Evolutionary conservation across 441 rosid genomes (phyloP).

Genomic region (Euphorbia celastroides): DNA sequence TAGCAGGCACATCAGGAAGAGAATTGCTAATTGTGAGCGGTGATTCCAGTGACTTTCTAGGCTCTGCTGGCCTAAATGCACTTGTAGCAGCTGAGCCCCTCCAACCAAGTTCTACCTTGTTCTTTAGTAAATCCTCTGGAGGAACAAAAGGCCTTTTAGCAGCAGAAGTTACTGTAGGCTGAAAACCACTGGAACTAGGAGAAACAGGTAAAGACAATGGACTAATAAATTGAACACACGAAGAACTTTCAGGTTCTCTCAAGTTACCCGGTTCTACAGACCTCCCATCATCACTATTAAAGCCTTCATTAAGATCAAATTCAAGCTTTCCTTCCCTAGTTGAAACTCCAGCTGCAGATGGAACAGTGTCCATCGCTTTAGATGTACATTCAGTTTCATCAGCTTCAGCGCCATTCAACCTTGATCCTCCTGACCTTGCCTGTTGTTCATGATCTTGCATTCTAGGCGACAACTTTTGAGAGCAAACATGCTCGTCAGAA

Average conservation of each 20-base stretch:
- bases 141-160: slow-evolving; percentile 89
- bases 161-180: slow-evolving; percentile 84
- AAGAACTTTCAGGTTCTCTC: slow-evolving; percentile 27
- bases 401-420: slow-evolving; percentile 28
- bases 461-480: slow-evolving; percentile 21
- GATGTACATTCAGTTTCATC: slow-evolving; percentile 48
- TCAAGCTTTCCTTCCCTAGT: slow-evolving; percentile 55
- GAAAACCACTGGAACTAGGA: slow-evolving; percentile 40
- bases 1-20: slow-evolving; percentile 36
- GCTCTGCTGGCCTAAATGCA: slow-evolving; percentile 96
- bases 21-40: slow-evolving; percentile 23
- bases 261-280: slow-evolving; percentile 36
- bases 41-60: slow-evolving; percentile 57
- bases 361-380: slow-evolving; percentile 27
- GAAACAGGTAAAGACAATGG: slow-evolving; percentile 40
- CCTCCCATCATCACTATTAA: slow-evolving; percentile 53
- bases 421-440: slow-evolving; percentile 31
- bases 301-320: slow-evolving; percentile 88
- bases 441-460: slow-evolving; percentile 27
- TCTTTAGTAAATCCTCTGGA: slow-evolving; percentile 61
- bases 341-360: slow-evolving; percentile 32
- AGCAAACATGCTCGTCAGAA: slow-evolving; percentile 14
- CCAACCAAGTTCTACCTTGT: slow-evolving; percentile 78
- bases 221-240: slow-evolving; percentile 37
- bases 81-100: slow-evolving; percentile 99